phyloP scores from a whole-genome alignment of 2,329 filamentous ascomycete genomes.

The Raffaelea deltoideospora region DNA sequence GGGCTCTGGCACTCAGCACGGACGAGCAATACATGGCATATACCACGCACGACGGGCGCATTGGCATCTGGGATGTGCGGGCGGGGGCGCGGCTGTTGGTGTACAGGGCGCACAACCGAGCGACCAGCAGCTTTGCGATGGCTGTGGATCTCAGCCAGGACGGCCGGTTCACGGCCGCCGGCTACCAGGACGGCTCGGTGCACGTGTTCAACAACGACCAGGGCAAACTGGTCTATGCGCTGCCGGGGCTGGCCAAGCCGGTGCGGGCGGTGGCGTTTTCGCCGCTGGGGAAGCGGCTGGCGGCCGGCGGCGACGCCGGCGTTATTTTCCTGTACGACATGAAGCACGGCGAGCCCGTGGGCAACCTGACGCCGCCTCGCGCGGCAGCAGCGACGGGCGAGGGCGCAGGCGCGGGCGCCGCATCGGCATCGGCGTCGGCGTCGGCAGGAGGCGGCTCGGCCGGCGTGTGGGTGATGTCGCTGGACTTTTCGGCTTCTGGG shows the following conservation, averaged over 20 bases:
- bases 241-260: conserved; percentile 75
- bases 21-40: conserved; percentile 76
- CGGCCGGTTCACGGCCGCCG: conserved; percentile 75
- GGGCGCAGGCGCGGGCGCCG: conserved; percentile 6
- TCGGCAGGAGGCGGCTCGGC: no score
- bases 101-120: conserved; percentile 51
- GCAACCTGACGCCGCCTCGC: conserved; percentile 46
- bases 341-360: conserved; percentile 80
- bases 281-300: conserved; percentile 67
- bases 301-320: conserved; percentile 76
- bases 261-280: conserved; percentile 80
- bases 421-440: conserved; percentile 43
- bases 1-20: conserved; percentile 75
- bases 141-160: conserved; percentile 69
- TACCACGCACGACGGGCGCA: conserved; percentile 72
- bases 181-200: conserved; percentile 80
- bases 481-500: conserved; percentile 88
- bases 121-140: conserved; percentile 59
- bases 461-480: conserved; percentile 77
- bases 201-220: conserved; percentile 94
- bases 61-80: conserved; percentile 73
- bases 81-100: conserved; percentile 40
- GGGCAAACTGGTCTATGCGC: conserved; percentile 68
- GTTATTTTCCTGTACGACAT: conserved; percentile 90
- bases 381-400: no score